Evolutionary conservation across 352 stramenopile species (phyloP).

Genomic region (Phytophthora megakarya): DNA sequence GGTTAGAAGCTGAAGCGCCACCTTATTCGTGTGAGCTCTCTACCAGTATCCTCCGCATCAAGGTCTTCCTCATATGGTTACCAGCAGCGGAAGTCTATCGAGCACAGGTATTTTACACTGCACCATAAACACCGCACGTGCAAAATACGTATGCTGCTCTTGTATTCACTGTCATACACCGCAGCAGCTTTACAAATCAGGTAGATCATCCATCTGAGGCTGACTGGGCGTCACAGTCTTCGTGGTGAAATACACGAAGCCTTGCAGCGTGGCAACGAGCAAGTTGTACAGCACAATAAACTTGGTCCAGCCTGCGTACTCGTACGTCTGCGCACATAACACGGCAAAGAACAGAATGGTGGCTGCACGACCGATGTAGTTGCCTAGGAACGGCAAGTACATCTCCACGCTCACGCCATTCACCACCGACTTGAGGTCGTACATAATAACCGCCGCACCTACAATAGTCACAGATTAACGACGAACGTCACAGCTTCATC

Average conservation of each 20-base stretch:
- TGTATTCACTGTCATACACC: constrained; percentile 24
- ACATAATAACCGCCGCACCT: constrained; percentile 80
- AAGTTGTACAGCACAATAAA: constrained; percentile 80
- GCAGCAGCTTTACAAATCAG: constrained; percentile 47
- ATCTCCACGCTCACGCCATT: constrained; percentile 81
- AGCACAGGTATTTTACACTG: background rate
- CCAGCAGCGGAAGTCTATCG: background rate
- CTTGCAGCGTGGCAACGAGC: constrained; percentile 72
- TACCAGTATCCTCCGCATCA: no score
- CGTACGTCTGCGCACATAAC: constrained; percentile 69
- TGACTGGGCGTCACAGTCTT: constrained; percentile 65
- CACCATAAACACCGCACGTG: background rate
- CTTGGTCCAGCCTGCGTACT: constrained; percentile 73
- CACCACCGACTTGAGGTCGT: constrained; percentile 86
- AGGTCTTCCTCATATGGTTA: no score
- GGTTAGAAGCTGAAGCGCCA: no score
- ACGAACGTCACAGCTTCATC: background rate
- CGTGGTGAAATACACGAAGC: constrained; percentile 84
- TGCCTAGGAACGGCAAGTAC: constrained; percentile 88
- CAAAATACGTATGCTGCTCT: constrained; percentile 8
- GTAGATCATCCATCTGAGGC: constrained; percentile 67
- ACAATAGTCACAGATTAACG: constrained; percentile 6
- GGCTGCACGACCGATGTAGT: constrained; percentile 82
- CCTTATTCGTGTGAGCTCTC: no score
- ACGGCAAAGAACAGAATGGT: constrained; percentile 85